Conservation (phyloP, 805 yeast genomes). For the Dipodascopsis uninucleata region DNA sequence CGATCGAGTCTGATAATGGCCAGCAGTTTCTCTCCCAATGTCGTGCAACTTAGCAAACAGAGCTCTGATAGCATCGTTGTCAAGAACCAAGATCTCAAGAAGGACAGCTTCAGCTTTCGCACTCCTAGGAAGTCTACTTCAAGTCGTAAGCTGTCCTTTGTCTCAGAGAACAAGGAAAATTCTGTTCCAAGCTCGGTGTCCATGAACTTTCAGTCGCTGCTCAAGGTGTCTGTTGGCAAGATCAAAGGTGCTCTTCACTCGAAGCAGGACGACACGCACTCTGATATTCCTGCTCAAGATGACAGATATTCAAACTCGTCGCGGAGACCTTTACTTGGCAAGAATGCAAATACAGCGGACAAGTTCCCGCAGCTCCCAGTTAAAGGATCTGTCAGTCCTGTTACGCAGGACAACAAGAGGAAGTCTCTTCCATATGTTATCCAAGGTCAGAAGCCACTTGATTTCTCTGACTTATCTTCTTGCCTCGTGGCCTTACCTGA, state of each 20-base stretch:
- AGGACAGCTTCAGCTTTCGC: no score
- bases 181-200: no score
- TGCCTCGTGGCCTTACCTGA: conserved; percentile 17
- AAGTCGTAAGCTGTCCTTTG: no score
- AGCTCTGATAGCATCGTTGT: background rate
- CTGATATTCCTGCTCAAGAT: background rate
- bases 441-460: conserved; percentile 12
- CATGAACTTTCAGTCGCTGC: background rate
- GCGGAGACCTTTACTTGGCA: conserved; percentile 7
- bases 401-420: background rate
- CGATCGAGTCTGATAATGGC: no score
- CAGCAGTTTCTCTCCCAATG: background rate
- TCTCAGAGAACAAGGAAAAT: conserved; percentile 10
- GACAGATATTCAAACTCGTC: conserved; percentile 5
- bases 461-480: conserved; percentile 15
- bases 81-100: background rate
- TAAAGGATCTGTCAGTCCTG: no score
- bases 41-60: background rate
- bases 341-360: conserved; percentile 6
- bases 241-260: conserved; percentile 6
- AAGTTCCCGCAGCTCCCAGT: background rate
- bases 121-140: no score
- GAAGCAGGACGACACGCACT: background rate
- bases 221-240: conserved; percentile 5
- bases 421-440: background rate